Conservation (phyloP, 2,329 filamentous ascomycete species). For the Botryotinia calthae region DNA sequence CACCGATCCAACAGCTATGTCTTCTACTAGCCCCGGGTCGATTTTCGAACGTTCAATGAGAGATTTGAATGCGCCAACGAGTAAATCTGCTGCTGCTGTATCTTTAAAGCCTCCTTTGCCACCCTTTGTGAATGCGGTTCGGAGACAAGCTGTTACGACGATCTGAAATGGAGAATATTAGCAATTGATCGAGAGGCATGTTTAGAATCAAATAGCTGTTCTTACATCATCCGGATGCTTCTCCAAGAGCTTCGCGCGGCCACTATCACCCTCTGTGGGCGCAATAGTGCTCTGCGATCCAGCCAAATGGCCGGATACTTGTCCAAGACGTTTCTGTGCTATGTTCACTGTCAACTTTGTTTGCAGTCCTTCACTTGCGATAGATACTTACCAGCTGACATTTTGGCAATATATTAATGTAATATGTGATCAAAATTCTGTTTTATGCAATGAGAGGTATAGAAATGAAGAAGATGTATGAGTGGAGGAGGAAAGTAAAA, state of each 20-base stretch:
- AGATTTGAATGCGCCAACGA: conserved; percentile 77
- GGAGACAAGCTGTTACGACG: conserved; percentile 88
- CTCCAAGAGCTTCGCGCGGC: conserved; percentile 49
- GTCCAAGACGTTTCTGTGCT: conserved; percentile 42
- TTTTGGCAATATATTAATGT: conserved; percentile 14
- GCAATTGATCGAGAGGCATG: conserved; percentile 15
- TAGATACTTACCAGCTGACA: conserved; percentile 34
- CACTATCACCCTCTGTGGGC: conserved; percentile 29
- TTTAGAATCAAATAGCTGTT: not conserved
- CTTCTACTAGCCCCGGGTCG: conserved; percentile 83
- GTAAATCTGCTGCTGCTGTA: conserved; percentile 80
- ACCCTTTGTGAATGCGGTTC: conserved; percentile 88
- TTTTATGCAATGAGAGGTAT: not conserved
- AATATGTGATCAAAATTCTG: not conserved
- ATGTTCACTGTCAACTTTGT: conserved; percentile 28
- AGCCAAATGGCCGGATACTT: conserved; percentile 60
- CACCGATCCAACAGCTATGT: conserved; percentile 88
- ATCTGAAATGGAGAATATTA: conserved; percentile 50
- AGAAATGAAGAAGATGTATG: not conserved
- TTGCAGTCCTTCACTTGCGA: conserved; percentile 9
- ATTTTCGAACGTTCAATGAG: conserved; percentile 83
- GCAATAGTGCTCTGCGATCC: conserved; percentile 40
- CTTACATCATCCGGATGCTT: conserved; percentile 67
- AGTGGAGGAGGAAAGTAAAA: not conserved
- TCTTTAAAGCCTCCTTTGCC: conserved; percentile 96